phyloP scores from a whole-genome alignment of 2,329 filamentous ascomycete species.

The Cadophora sp. region DNA sequence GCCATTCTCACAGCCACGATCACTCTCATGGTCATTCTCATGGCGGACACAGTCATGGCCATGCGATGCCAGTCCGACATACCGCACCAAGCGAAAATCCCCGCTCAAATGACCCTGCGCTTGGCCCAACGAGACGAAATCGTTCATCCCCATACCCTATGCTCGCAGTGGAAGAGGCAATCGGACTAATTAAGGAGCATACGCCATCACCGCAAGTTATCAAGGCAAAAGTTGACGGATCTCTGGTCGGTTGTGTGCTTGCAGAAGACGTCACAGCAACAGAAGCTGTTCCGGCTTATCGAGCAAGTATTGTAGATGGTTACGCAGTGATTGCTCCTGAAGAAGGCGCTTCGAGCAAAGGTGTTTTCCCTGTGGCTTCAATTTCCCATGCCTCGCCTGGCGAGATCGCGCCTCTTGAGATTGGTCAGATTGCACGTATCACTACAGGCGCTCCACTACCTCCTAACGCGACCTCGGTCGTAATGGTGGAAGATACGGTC shows the following conservation, averaged over 20 bases:
- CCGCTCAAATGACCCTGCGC: conserved; percentile 65
- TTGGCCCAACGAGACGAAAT: conserved; percentile 73
- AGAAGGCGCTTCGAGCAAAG: conserved; percentile 68
- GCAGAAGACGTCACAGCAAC: conserved; percentile 81
- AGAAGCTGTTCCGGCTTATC: conserved; percentile 90
- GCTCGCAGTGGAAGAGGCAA: conserved; percentile 83
- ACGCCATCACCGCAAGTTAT: conserved; percentile 69
- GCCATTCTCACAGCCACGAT: conserved; percentile 58
- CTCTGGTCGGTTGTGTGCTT: conserved; percentile 77
- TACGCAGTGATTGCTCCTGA: conserved; percentile 80
- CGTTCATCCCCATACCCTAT: conserved; percentile 92
- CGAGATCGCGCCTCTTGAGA: conserved; percentile 67
- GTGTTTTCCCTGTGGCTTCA: conserved; percentile 83
- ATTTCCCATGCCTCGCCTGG: conserved; percentile 85
- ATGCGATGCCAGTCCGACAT: conserved; percentile 71
- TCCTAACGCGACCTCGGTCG: conserved; percentile 85
- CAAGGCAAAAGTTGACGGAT: conserved; percentile 65
- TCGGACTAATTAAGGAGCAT: conserved; percentile 73
- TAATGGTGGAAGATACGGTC: conserved; percentile 95
- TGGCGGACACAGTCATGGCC: conserved; percentile 65
- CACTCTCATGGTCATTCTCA: conserved; percentile 54
- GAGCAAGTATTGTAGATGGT: conserved; percentile 95
- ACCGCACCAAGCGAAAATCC: conserved; percentile 66
- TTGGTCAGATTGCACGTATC: conserved; percentile 84
- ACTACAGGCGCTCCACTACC: conserved; percentile 94